A percentile compares a stretch with the other conserved stretches of the same genome.
Conservation (phyloP, 1,284 basidiomycete species). For the Cerioporus squamosus region DNA sequence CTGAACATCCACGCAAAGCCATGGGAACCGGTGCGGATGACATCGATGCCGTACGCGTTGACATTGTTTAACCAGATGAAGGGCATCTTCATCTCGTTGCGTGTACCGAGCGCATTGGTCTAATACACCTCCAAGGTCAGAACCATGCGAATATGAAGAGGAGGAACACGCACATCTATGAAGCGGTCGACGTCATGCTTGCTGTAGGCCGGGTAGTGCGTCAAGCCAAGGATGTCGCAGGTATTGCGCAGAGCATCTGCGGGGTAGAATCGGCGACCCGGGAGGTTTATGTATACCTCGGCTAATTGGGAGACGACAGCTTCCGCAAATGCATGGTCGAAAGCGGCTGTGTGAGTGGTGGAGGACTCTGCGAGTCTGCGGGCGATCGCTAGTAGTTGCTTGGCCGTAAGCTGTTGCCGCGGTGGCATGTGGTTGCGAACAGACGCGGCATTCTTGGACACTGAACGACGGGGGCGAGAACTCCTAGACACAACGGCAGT, state of each 20-base stretch:
- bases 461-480: not conserved
- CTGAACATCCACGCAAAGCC: constrained; percentile 16
- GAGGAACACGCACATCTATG: not conserved
- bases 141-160: too few species aligned
- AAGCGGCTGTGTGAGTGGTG: not conserved
- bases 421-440: too few species aligned
- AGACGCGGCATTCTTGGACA: too few species aligned
- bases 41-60: not conserved
- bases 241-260: constrained; percentile 6
- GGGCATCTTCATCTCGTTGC: constrained; percentile 1
- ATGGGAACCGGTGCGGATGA: not conserved
- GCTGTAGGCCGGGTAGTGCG: not conserved
- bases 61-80: constrained; percentile 8
- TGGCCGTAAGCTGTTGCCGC: not conserved
- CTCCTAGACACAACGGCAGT: too few species aligned
- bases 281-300: not conserved
- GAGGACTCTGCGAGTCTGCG: not conserved
- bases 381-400: not conserved
- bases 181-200: constrained; percentile 2
- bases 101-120: not conserved
- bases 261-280: not conserved
- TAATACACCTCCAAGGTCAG: not conserved
- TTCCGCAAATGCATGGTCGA: not conserved
- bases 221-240: not conserved
- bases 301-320: not conserved